Evolutionary conservation across 1,284 basidiomycete genomes (phyloP), one percentile per base, ranked within the genome.

Genomic region (Leccinum solheimii): DNA sequence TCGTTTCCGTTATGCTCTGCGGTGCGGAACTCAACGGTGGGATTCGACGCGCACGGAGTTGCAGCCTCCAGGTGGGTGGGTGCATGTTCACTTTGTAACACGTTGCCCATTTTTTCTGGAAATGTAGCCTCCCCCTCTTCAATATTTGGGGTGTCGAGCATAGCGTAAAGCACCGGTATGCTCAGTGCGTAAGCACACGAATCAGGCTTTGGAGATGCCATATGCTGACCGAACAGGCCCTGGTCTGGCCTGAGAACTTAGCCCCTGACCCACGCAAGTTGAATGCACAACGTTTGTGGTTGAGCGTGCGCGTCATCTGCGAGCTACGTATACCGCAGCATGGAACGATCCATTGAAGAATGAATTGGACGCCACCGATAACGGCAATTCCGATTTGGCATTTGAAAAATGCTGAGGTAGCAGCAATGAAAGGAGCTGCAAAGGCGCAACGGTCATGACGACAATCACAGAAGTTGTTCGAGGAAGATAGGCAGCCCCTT

Each of bases 321-420:
- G 56, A 64, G 34, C n/a, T 56, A 48, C 45, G 45, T 48, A 48
- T 48, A 6, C 43, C 61, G 72, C 72, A 72, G 71, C 59, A 64
- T 69, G 43, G 71, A 73, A 72, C 48, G 36, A 52, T 59, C 58
- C 34, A 34, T 64, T 62, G 64, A 53, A 57, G 63, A 62, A 64
- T 63, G 68, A 72, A 68, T 64, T 68, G 56, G 30, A 64, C 72
- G 69, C 73, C 72, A 72, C 72, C 3, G 70, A 74, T 75, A 75
- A 62, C 64, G 61, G 57, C 48, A 56, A 60, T 64, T 72, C 63
- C 56, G 59, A 62, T 61, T 55, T 55, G 57, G 56, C 43, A 68
- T 69, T 71, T 70, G 67, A 62, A 75, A 65, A 61, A 55, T 62
- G 49, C 32, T 55, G 60, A 57, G 58, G 56, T 53, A 55, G 58